phyloP scores from a whole-genome alignment of 352 stramenopile species.

The Globisporangium recalcitrans region DNA sequence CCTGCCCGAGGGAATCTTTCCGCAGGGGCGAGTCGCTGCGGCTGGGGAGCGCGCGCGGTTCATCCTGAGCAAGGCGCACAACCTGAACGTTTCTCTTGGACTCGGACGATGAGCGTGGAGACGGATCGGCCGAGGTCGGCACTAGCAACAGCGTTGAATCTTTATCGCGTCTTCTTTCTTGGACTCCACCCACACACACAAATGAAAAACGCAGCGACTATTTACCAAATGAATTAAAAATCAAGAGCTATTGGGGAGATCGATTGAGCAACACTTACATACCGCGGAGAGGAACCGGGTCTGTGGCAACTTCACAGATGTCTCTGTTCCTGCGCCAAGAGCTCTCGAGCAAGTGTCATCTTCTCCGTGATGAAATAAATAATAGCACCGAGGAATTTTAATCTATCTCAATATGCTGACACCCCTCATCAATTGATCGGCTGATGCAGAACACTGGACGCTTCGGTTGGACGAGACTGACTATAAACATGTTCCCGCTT shows the following conservation, averaged over 20 bases:
- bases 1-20: slow-evolving; percentile 59
- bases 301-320: neutral
- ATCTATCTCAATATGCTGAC: slow-evolving; percentile 15
- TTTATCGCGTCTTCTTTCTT: neutral
- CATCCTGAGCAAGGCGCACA: slow-evolving; percentile 74
- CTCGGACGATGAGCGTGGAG: slow-evolving; percentile 30
- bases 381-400: slow-evolving; percentile 14
- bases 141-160: neutral
- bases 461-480: slow-evolving; percentile 6
- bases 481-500: slow-evolving; percentile 4
- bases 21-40: slow-evolving; percentile 44
- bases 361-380: slow-evolving; percentile 16
- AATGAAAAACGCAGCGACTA: slow-evolving; percentile 3
- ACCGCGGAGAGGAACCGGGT: neutral
- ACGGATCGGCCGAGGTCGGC: neutral
- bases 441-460: slow-evolving; percentile 2
- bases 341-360: slow-evolving; percentile 2
- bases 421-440: slow-evolving; percentile 9
- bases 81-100: slow-evolving; percentile 48
- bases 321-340: neutral
- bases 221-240: slow-evolving; percentile 16
- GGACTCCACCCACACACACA: neutral
- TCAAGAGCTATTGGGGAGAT: slow-evolving; percentile 13
- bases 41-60: slow-evolving; percentile 71
- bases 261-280: slow-evolving; percentile 4